Conservation (phyloP, 2,329 filamentous ascomycete genomes). For the Gnomoniopsis smithogilvyi region DNA sequence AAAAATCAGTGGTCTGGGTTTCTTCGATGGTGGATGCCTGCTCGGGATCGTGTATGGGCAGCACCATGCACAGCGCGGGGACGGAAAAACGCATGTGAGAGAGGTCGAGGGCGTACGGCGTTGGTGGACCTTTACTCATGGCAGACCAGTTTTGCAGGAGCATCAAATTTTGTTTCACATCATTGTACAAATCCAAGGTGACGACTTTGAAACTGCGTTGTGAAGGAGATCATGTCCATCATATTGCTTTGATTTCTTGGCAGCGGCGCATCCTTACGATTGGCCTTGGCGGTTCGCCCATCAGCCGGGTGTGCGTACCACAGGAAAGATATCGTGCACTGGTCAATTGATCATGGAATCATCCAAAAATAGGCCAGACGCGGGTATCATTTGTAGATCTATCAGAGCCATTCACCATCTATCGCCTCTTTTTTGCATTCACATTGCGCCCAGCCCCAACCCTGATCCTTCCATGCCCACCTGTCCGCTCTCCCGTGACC, state of each 20-base stretch:
- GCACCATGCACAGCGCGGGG: not conserved
- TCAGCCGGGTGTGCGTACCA: too few species aligned
- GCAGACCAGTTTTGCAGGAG: too few species aligned
- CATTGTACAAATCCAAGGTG: not conserved
- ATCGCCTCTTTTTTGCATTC: constrained; percentile 69
- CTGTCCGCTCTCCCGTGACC: constrained; percentile 72
- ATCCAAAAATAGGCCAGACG: too few species aligned
- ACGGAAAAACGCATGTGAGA: not conserved
- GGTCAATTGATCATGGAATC: too few species aligned
- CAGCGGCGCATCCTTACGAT: not conserved
- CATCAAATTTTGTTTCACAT: not conserved
- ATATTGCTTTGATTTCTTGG: not conserved
- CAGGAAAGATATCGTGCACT: too few species aligned
- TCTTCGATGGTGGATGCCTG: not conserved
- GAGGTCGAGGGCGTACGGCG: not conserved
- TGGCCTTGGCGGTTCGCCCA: too few species aligned
- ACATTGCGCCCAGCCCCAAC: constrained; percentile 85
- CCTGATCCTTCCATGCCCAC: constrained; percentile 63
- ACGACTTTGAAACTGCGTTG: not conserved
- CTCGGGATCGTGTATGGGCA: not conserved
- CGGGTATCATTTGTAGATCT: not conserved
- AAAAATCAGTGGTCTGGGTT: not conserved
- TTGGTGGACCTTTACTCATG: not conserved
- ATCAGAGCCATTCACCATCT: constrained; percentile 16
- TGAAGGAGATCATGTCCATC: not conserved